Evolutionary conservation across 2,329 filamentous ascomycete species (phyloP).

Genomic region (Tetracladium maxilliforme): DNA sequence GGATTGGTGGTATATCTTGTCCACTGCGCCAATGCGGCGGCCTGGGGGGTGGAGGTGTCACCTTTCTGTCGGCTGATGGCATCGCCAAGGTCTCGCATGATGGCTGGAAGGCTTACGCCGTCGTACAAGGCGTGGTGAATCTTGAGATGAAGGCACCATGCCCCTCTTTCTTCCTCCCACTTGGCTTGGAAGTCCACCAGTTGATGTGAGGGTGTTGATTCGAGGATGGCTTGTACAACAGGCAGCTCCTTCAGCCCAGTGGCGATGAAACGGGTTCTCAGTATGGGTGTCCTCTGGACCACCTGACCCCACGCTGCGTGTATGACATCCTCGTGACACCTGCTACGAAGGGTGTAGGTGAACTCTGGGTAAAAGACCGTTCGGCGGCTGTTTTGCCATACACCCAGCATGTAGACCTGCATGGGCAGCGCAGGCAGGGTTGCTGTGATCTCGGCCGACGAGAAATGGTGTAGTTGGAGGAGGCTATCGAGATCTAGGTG

Average conservation of each 20-base stretch:
- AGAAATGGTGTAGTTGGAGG: too few species aligned
- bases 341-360: slow-evolving; percentile 33
- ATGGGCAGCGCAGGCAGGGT: slow-evolving; percentile 60
- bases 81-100: slow-evolving; percentile 39
- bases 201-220: slow-evolving; percentile 11
- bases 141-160: slow-evolving; percentile 29
- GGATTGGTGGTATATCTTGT: neutral
- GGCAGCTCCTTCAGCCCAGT: slow-evolving; percentile 30
- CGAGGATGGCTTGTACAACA: slow-evolving; percentile 48
- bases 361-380: slow-evolving; percentile 64
- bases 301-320: slow-evolving; percentile 46
- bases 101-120: slow-evolving; percentile 56
- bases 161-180: slow-evolving; percentile 4
- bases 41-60: slow-evolving; percentile 9
- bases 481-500: slow-evolving; percentile 22
- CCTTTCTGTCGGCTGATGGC: slow-evolving; percentile 18
- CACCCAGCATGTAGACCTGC: slow-evolving; percentile 67
- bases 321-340: slow-evolving; percentile 24
- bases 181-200: slow-evolving; percentile 10
- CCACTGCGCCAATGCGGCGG: slow-evolving; percentile 14
- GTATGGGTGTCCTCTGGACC: slow-evolving; percentile 38
- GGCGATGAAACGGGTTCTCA: slow-evolving; percentile 53
- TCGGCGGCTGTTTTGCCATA: slow-evolving; percentile 56
- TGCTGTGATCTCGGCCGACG: slow-evolving; percentile 22
- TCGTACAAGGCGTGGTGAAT: slow-evolving; percentile 88